A percentile compares a stretch with the other conserved stretches of the same genome.
Conservation (phyloP, 83 land plant species). For the Isoetes engelmannii region DNA sequence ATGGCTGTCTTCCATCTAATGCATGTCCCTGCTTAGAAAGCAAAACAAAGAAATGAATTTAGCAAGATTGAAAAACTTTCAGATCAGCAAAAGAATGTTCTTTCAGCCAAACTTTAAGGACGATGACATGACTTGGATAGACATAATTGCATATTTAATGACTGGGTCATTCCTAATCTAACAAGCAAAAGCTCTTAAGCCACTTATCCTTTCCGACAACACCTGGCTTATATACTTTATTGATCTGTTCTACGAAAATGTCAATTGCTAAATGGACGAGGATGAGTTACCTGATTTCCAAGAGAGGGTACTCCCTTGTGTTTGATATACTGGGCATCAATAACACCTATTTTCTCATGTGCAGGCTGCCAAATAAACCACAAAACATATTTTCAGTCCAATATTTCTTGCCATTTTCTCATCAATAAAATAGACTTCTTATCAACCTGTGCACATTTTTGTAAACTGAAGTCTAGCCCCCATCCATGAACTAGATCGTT, state of each 20-base stretch:
- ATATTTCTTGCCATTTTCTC: neutral
- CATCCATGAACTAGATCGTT: conserved; percentile 62
- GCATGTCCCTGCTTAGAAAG: conserved; percentile 42
- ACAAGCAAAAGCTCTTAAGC: no score
- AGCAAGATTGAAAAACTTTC: neutral
- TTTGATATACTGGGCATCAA: conserved; percentile 78
- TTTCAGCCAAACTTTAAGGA: no score
- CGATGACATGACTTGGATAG: no score
- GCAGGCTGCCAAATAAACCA: conserved; percentile 52
- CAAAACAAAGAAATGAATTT: neutral
- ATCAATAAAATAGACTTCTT: neutral
- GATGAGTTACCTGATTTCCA: conserved; percentile 62
- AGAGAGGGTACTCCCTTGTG: conserved; percentile 77
- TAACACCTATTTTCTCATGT: conserved; percentile 91
- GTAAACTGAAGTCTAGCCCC: conserved; percentile 29
- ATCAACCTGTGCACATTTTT: neutral
- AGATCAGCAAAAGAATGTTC: no score
- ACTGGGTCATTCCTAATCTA: no score
- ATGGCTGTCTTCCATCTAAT: conserved; percentile 46
- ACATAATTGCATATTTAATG: no score
- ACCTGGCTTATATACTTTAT: no score
- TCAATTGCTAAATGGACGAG: neutral
- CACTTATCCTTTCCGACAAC: no score
- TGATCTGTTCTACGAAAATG: no score
- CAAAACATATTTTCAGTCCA: neutral